These are phyloP conservation scores for Fraxinus sp. DNA, from an alignment of 305 asterid genomes.

Conservation along the genomic window DNA sequence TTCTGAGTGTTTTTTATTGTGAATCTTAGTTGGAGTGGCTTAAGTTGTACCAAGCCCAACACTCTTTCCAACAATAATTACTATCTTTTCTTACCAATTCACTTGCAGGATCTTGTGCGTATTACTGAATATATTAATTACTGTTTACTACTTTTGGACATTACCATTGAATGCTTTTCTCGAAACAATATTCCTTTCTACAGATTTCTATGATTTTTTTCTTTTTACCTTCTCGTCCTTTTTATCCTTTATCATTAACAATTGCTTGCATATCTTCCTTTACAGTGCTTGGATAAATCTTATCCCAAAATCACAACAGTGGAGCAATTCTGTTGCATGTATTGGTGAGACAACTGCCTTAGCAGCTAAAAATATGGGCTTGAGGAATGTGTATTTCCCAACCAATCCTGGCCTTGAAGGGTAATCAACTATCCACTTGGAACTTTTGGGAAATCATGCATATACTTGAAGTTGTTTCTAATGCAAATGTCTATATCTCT, in stretches of 20 bases:
- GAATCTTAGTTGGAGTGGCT: background rate
- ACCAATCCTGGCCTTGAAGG: conserved; percentile 85
- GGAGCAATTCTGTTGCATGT: conserved; percentile 88
- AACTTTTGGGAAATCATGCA: background rate
- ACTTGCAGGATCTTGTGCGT: conserved; percentile 3
- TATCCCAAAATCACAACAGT: conserved; percentile 49
- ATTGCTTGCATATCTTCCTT: background rate
- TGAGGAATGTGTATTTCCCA: conserved; percentile 72
- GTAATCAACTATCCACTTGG: conserved; percentile 34
- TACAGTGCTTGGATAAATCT: conserved; percentile 79
- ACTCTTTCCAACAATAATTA: background rate
- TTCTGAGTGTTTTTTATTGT: background rate
- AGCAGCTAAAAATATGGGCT: conserved; percentile 72
- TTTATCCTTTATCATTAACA: background rate
- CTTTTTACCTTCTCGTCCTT: background rate
- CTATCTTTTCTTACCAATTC: background rate
- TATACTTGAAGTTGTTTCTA: background rate
- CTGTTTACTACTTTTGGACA: conserved; percentile 2
- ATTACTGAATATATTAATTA: background rate
- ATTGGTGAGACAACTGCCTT: conserved; percentile 94
- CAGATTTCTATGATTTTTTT: background rate
- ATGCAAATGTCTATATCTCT: background rate
- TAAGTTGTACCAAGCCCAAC: background rate
- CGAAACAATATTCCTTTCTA: background rate
- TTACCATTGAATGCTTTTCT: background rate